Evolutionary conservation across 306 rosid species (phyloP).

Genomic region (apple (Malus domestica)): ASM211411v1 NC_041800.1:22291233-22291732

Average conservation of each 20-base stretch:
- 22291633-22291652: background rate
- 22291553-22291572: too few species aligned
- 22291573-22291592: fast-evolving
- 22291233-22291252: background rate
- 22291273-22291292: background rate
- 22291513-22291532: too few species aligned
- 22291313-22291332: background rate
- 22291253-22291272: background rate
- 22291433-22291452: background rate
- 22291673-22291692: background rate
- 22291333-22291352: background rate
- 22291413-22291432: background rate
- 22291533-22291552: too few species aligned
- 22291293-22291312: background rate
- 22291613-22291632: background rate
- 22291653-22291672: background rate
- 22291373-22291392: background rate
- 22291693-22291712: background rate
- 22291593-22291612: too few species aligned
- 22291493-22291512: background rate
- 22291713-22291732: too few species aligned
- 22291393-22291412: background rate
- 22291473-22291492: too few species aligned
- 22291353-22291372: background rate
- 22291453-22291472: too few species aligned